Conservation (phyloP, 805 yeast species). For the Saccharomyces cerevisiae region DNA sequence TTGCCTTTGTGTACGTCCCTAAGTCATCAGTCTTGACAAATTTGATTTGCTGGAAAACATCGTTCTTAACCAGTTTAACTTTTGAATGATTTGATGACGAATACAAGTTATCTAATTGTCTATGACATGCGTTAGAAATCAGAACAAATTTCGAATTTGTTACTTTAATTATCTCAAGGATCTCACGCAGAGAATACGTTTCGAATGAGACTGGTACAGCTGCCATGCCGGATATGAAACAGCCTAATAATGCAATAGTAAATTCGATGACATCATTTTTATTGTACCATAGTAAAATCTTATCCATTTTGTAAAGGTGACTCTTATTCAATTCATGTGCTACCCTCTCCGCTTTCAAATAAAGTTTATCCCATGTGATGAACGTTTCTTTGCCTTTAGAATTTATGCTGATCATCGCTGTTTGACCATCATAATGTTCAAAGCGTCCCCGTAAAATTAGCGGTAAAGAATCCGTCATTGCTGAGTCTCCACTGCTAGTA, state of each 20-base stretch:
- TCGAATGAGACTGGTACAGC: constrained; percentile 88
- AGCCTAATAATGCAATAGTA: constrained; percentile 78
- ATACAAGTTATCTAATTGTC: constrained; percentile 60
- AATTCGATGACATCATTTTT: constrained; percentile 80
- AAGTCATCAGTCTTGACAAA: constrained; percentile 71
- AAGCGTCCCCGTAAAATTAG: constrained; percentile 69
- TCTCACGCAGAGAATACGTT: constrained; percentile 52
- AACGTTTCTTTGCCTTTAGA: constrained; percentile 72
- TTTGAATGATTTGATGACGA: constrained; percentile 33
- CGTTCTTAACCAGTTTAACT: constrained; percentile 25
- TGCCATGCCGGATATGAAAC: constrained; percentile 86
- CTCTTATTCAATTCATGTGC: constrained; percentile 43
- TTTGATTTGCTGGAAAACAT: constrained; percentile 23
- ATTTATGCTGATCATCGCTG: constrained; percentile 68
- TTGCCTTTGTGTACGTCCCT: constrained; percentile 60
- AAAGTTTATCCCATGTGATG: constrained; percentile 85
- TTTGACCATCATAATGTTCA: constrained; percentile 50
- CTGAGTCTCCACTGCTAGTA: constrained; percentile 23
- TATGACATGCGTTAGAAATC: constrained; percentile 71
- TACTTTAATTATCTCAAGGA: constrained; percentile 58
- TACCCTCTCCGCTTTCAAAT: constrained; percentile 73
- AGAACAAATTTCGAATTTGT: constrained; percentile 74
- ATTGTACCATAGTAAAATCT: constrained; percentile 77
- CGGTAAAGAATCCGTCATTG: constrained; percentile 55
- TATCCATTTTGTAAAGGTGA: constrained; percentile 65